These are phyloP conservation scores for Cryptosporidium felis DNA, from an alignment of 169 alveolate species.

Conservation along the genomic window DNA sequence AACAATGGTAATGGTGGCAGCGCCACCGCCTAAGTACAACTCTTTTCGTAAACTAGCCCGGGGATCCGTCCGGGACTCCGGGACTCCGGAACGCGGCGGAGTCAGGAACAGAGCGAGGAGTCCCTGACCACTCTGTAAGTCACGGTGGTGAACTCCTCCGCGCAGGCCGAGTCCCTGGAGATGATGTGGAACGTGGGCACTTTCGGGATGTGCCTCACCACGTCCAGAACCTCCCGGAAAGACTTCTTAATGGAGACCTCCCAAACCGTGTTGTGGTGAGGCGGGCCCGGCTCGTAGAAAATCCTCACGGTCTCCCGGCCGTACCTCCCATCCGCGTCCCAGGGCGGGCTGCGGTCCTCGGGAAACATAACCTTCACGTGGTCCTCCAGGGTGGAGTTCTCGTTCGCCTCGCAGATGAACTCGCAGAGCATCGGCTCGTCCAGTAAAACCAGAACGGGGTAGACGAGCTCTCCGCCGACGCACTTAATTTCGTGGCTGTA, in stretches of 20 bases:
- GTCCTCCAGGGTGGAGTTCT: constrained; percentile 14
- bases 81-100: too few relatives aligned
- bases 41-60: too few relatives aligned
- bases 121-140: constrained; percentile 37
- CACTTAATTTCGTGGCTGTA: constrained; percentile 44
- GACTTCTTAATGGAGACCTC: constrained; percentile 54
- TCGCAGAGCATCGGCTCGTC: constrained; percentile 68
- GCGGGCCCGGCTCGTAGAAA: constrained; percentile 63
- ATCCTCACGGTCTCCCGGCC: constrained; percentile 13
- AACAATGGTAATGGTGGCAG: too few relatives aligned
- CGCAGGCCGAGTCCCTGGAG: constrained; percentile 20
- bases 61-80: too few relatives aligned
- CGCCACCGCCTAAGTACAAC: too few relatives aligned
- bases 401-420: constrained; percentile 58
- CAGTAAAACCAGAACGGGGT: constrained; percentile 40
- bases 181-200: constrained; percentile 53
- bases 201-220: constrained; percentile 37
- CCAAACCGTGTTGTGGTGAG: constrained; percentile 35
- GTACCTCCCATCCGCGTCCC: constrained; percentile 38
- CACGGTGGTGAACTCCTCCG: constrained; percentile 39
- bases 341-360: constrained; percentile 13
- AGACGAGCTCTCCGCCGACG: not conserved
- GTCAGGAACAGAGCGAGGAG: too few relatives aligned
- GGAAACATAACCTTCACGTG: constrained; percentile 67
- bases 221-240: constrained; percentile 23